Base-by-base conservation (phyloP, 208 protist genomes). In the Naegleria gruberi region DNA sequence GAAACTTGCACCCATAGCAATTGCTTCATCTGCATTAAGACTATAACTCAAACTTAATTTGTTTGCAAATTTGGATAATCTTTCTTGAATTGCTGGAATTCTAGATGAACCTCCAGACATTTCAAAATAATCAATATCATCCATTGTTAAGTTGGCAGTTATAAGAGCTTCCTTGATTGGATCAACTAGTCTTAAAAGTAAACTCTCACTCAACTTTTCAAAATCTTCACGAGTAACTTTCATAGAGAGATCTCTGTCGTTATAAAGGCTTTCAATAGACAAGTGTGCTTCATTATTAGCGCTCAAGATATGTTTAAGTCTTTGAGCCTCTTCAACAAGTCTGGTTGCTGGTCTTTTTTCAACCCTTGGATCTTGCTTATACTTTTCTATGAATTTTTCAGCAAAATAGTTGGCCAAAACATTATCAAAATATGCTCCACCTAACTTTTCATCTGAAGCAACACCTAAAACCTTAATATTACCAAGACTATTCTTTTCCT, bases 51-150 rank as follows among this genome's bases (percentile, higher is more conserved):
- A 51, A 2, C 0, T 26, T 6, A 82, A 34, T 17, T 41, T 26
- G 12, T 30, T 19, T 37, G 55, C 41, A 87, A 55, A n/a, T 55
- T 87, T 51, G 7, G 12, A 30, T 23, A 87, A 41, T 26, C 8
- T 41, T 19, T 37, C 41, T 87, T 87, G 82, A 40, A 87, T 43
- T n/a, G 43, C 82, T 41, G 82, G 82, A 55, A 87, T 55, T 55
- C 82, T 46, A 40, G 41, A 55, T 40, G 30, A 34, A 19, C 82
- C 82, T 55, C 82, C 82, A 10, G 43, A 41, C 43, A 87, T 45
- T 51, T 87, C 82, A 55, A 87, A 45, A 51, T 5, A 8, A 82
- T 82, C 74, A 42, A 82, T 82, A 6, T 42, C 40, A 34, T 82
- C 74, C 30, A 82, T 40, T 41, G 34, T 42, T 17, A 42, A 43